Percentiles rank a stretch among this genome's conserved stretches.
Evolutionary conservation across 2,329 filamentous ascomycete species (phyloP).

Genomic region (Verticillium dahliae): DNA sequence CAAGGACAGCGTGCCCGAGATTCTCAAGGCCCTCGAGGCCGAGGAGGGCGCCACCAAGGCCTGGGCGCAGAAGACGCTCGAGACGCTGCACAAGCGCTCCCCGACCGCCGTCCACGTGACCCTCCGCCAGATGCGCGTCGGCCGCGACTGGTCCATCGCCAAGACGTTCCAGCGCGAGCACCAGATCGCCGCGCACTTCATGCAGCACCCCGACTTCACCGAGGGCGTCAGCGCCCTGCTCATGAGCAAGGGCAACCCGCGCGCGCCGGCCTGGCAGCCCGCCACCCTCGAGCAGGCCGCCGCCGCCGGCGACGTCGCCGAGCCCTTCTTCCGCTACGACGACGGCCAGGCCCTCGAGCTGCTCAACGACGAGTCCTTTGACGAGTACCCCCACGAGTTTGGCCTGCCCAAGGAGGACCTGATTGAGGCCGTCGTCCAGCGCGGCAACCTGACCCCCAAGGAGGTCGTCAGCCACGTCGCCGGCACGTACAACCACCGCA

Average conservation of each 20-base stretch:
- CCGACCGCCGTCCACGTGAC: conserved; percentile 84
- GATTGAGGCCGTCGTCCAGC: conserved; percentile 37
- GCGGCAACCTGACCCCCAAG: conserved; percentile 33
- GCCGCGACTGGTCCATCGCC: conserved; percentile 69
- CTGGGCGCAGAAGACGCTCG: conserved; percentile 75
- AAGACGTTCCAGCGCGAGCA: conserved; percentile 84
- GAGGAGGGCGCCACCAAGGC: conserved; percentile 45
- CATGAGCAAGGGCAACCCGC: conserved; percentile 50
- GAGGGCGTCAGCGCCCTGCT: conserved; percentile 84
- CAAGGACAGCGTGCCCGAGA: conserved; percentile 59
- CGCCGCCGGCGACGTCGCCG: conserved; percentile 40
- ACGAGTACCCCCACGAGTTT: conserved; percentile 63
- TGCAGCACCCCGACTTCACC: conserved; percentile 84
- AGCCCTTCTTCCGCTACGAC: conserved; percentile 60
- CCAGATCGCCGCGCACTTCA: conserved; percentile 79
- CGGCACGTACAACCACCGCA: conserved; percentile 52
- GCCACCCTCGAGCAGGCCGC: conserved; percentile 62
- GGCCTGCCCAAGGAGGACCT: conserved; percentile 69
- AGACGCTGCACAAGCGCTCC: conserved; percentile 70
- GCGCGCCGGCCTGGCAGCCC: conserved; percentile 68
- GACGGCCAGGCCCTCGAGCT: conserved; percentile 45
- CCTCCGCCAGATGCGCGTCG: conserved; percentile 74
- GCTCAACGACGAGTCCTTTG: conserved; percentile 57
- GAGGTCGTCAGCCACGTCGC: conserved; percentile 61
- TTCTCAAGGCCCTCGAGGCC: conserved; percentile 61